Evolutionary conservation across 2,329 filamentous ascomycete genomes (phyloP).

Genomic region (Phaeosphaeria sp.): DNA sequence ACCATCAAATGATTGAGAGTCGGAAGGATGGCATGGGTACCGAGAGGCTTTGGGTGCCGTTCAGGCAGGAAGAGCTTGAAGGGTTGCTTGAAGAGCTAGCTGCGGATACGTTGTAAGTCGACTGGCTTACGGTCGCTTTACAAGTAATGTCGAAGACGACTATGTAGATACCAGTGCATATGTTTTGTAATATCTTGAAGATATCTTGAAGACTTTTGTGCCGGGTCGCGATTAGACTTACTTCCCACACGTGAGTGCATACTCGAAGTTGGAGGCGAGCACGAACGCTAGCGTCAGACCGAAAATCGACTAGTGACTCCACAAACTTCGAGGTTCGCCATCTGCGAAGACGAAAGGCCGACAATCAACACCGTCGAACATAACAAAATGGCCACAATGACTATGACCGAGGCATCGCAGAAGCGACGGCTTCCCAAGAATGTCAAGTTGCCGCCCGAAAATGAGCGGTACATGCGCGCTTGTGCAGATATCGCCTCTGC

Average conservation of each 20-base stretch:
- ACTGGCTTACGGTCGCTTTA: neutral
- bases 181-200: too few species aligned
- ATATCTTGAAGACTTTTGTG: too few species aligned
- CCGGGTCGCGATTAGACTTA: too few species aligned
- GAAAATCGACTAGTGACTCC: slow-evolving; percentile 35
- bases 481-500: slow-evolving; percentile 95
- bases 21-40: slow-evolving; percentile 84
- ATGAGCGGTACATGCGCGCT: slow-evolving; percentile 90
- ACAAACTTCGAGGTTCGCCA: slow-evolving; percentile 29
- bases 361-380: slow-evolving; percentile 6
- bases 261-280: too few species aligned
- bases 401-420: slow-evolving; percentile 58
- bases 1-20: slow-evolving; percentile 96
- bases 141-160: too few species aligned
- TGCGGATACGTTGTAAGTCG: slow-evolving; percentile 30
- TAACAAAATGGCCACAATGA: slow-evolving; percentile 68
- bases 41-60: slow-evolving; percentile 84
- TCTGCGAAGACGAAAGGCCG: slow-evolving; percentile 15
- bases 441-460: slow-evolving; percentile 83
- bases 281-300: too few species aligned
- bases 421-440: slow-evolving; percentile 70
- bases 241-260: too few species aligned
- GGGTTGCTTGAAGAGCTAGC: slow-evolving; percentile 80
- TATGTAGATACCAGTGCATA: too few species aligned
- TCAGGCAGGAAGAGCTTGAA: slow-evolving; percentile 87